A percentile compares a stretch with the other conserved stretches of the same genome.
These are phyloP conservation scores for Candida alai DNA, from an alignment of 805 yeast species.

Conservation along the genomic window DNA sequence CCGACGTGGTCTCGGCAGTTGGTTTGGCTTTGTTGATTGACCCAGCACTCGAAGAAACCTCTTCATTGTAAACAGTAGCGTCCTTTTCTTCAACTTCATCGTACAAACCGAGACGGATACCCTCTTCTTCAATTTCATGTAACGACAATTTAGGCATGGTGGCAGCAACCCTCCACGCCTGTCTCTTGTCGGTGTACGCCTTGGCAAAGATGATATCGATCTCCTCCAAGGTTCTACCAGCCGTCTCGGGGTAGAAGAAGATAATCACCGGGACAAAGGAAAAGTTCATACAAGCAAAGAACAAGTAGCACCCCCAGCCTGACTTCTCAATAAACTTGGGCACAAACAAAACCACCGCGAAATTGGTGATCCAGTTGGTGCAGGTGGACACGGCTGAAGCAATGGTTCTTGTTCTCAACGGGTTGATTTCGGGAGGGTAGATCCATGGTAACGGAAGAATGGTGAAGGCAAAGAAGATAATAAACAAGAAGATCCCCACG, in stretches of 20 bases:
- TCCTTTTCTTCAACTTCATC: slow-evolving; percentile 42
- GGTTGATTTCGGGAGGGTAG: slow-evolving; percentile 46
- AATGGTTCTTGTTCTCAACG: slow-evolving; percentile 44
- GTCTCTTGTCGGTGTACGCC: slow-evolving; percentile 53
- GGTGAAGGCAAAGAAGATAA: slow-evolving; percentile 41
- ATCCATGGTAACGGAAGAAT: slow-evolving; percentile 45
- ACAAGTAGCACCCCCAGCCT: slow-evolving; percentile 40
- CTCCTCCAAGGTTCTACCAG: slow-evolving; percentile 44
- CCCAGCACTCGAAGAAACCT: slow-evolving; percentile 12
- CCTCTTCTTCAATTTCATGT: slow-evolving; percentile 58
- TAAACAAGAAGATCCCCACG: slow-evolving; percentile 42
- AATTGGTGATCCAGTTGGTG: slow-evolving; percentile 43
- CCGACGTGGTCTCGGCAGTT: background rate
- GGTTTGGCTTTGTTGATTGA: background rate
- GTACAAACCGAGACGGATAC: slow-evolving; percentile 53
- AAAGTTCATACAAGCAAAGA: slow-evolving; percentile 39
- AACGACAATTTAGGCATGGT: slow-evolving; percentile 55
- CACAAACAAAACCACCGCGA: slow-evolving; percentile 45
- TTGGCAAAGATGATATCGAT: slow-evolving; percentile 46
- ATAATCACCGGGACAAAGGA: slow-evolving; percentile 35
- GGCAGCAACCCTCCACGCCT: slow-evolving; percentile 62
- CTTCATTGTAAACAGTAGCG: slow-evolving; percentile 28
- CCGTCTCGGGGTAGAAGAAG: slow-evolving; percentile 46
- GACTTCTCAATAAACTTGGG: slow-evolving; percentile 37
- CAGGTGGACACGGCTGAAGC: slow-evolving; percentile 43